Percentiles rank a stretch among this genome's conserved stretches.
Conservation (phyloP, 345 rosid species). For the Odontarrhena argentea region DNA sequence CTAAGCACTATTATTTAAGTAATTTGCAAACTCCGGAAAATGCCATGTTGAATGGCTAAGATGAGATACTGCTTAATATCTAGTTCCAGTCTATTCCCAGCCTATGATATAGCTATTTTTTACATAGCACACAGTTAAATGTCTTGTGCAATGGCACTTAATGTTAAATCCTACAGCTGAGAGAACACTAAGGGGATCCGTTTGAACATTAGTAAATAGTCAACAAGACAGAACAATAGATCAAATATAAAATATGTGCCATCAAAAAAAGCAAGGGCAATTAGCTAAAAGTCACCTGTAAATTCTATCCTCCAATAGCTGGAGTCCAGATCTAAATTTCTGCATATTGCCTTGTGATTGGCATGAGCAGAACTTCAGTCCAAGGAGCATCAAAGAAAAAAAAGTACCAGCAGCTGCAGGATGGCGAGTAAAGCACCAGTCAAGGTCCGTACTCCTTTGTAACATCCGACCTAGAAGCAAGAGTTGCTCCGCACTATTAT, state of each 20-base stretch:
- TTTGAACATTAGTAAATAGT: conserved; percentile 7
- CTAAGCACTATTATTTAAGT: conserved; percentile 9
- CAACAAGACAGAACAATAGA: background rate
- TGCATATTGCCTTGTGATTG: conserved; percentile 82
- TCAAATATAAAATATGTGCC: conserved; percentile 9
- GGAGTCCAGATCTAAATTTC: conserved; percentile 87
- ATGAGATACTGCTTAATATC: conserved; percentile 17
- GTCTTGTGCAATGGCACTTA: conserved; percentile 15
- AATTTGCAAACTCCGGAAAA: conserved; percentile 19
- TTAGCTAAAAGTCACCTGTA: conserved; percentile 60
- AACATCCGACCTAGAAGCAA: conserved; percentile 89
- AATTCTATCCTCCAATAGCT: conserved; percentile 88
- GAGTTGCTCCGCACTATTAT: conserved; percentile 92
- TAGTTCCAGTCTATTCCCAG: conserved; percentile 25
- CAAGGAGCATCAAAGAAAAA: conserved; percentile 96
- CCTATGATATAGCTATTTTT: conserved; percentile 16
- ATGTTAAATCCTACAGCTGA: conserved; percentile 24
- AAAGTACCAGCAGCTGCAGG: conserved; percentile 98
- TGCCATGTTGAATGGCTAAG: conserved; percentile 14
- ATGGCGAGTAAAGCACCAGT: conserved; percentile 94
- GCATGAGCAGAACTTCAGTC: conserved; percentile 92
- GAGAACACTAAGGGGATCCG: conserved; percentile 26
- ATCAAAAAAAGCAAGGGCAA: background rate
- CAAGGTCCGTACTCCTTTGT: conserved; percentile 80
- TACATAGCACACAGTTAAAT: conserved; percentile 12